Conservation (phyloP, 768 basidiomycete genomes). For the Leccinum obscurum region DNA sequence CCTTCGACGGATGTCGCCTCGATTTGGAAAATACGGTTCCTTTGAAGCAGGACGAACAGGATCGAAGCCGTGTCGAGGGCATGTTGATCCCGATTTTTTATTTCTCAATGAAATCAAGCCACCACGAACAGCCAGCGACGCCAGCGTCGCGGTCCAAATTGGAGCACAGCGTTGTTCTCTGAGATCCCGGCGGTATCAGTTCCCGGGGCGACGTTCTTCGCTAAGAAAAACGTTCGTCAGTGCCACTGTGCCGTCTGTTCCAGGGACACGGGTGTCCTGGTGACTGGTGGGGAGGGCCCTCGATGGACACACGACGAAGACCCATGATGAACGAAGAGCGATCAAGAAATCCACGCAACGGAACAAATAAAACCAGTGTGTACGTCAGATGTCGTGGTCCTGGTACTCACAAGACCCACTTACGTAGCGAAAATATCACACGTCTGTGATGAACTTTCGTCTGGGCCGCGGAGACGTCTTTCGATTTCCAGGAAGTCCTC, state of each 20-base stretch:
- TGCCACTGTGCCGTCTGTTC: background rate
- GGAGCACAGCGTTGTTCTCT: background rate
- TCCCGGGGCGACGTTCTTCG: background rate
- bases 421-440: background rate
- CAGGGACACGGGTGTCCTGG: background rate
- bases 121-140: background rate
- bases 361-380: background rate
- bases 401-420: background rate
- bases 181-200: background rate
- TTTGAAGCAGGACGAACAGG: background rate
- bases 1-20: background rate
- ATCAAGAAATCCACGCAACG: background rate
- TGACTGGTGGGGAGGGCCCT: background rate
- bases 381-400: slow-evolving; percentile 1
- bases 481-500: slow-evolving; percentile 1
- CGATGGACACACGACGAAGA: background rate
- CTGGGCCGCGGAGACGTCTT: slow-evolving; percentile 9
- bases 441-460: background rate
- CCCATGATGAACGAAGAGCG: background rate
- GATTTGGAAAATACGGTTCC: background rate
- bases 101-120: background rate
- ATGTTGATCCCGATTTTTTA: background rate
- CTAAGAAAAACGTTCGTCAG: background rate
- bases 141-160: background rate
- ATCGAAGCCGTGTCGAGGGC: background rate